Conservation (phyloP, 495 filamentous ascomycete genomes). For the Penicillium paradoxum region DNA sequence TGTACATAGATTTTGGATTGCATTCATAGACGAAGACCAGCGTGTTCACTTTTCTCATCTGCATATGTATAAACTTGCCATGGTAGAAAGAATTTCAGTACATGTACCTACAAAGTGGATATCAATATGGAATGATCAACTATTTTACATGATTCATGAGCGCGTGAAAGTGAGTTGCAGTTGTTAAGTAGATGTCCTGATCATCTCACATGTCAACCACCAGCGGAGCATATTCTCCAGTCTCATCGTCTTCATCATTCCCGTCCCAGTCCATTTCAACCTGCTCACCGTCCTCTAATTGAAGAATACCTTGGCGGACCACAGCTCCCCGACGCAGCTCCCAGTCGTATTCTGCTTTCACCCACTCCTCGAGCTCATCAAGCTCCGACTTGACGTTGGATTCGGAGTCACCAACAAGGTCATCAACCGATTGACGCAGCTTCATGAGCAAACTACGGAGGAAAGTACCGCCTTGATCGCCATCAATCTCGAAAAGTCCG, state of each 20-base stretch:
- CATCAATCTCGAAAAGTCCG: constrained; percentile 50
- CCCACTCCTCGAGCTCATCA: constrained; percentile 51
- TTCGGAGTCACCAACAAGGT: constrained; percentile 30
- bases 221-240: constrained; percentile 79
- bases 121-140: background rate
- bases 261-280: constrained; percentile 73
- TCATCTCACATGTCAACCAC: constrained; percentile 61
- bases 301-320: constrained; percentile 59
- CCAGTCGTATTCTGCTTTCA: constrained; percentile 60
- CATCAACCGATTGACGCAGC: constrained; percentile 45
- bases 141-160: background rate
- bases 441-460: constrained; percentile 49
- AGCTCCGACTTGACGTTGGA: constrained; percentile 47
- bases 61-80: background rate
- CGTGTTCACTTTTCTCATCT: background rate
- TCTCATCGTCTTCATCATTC: constrained; percentile 76
- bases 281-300: constrained; percentile 71
- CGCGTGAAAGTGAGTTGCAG: background rate
- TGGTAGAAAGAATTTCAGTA: background rate
- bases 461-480: constrained; percentile 51
- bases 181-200: background rate
- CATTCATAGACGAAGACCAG: background rate
- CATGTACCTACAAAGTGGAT: background rate
- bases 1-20: constrained; percentile 4
- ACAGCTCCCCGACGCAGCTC: constrained; percentile 51